Percentiles rank a stretch among this genome's conserved stretches.
Conservation (phyloP, 805 yeast genomes). For the Ascoidea tarda region DNA sequence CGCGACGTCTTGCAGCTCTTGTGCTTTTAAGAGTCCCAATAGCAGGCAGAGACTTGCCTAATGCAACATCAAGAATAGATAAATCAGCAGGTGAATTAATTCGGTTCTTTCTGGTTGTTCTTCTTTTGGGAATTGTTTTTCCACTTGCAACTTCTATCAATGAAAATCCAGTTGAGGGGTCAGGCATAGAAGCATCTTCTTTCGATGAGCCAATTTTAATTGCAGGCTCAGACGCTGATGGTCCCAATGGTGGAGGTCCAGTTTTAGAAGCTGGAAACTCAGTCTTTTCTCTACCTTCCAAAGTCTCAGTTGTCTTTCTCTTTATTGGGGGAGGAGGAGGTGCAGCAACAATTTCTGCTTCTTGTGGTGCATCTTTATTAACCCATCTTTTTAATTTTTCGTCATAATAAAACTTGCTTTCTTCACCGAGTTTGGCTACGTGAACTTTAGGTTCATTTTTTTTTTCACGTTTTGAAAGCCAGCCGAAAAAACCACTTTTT, state of each 20-base stretch:
- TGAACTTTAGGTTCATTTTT: conserved; percentile 62
- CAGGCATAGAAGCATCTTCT: no score
- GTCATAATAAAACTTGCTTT: conserved; percentile 63
- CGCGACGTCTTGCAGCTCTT: no score
- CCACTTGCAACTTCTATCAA: neutral
- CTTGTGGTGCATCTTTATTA: conserved; percentile 52
- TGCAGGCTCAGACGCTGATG: no score
- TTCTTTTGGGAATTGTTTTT: neutral
- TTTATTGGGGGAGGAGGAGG: conserved; percentile 62
- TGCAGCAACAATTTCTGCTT: conserved; percentile 35
- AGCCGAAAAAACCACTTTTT: neutral
- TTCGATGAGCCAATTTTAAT: no score
- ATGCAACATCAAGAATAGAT: neutral
- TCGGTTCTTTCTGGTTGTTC: neutral
- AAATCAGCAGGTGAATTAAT: neutral
- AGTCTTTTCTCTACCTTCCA: neutral
- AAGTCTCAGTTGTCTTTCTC: conserved; percentile 14
- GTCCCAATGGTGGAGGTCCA: neutral
- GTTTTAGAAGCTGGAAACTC: neutral
- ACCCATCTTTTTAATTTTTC: conserved; percentile 82
- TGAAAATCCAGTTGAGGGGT: neutral
- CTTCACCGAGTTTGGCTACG: conserved; percentile 78
- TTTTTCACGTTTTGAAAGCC: conserved; percentile 18
- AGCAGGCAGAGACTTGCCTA: neutral
- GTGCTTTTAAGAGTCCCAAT: no score